phyloP scores from a whole-genome alignment of 2,329 filamentous ascomycete species.

The Elsinoe australis region DNA sequence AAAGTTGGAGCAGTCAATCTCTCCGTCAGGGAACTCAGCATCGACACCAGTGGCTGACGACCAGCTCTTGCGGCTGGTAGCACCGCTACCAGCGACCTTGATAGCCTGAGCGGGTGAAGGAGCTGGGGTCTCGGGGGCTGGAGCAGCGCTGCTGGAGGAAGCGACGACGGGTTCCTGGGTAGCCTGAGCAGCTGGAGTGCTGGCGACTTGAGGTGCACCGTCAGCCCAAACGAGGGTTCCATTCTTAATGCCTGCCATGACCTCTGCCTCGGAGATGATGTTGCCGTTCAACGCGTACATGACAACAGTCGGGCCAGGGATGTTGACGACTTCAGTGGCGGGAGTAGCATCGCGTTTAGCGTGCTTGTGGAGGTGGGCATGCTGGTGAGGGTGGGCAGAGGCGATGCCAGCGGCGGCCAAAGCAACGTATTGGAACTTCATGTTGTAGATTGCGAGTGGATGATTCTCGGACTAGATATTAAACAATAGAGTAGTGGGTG shows the following conservation, averaged over 20 bases:
- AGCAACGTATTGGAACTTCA: constrained; percentile 14
- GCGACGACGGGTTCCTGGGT: no score
- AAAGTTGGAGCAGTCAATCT: constrained; percentile 63
- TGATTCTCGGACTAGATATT: background rate
- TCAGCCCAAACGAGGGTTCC: constrained; percentile 59
- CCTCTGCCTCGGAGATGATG: constrained; percentile 54
- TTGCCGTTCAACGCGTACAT: constrained; percentile 65
- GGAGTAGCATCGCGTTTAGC: constrained; percentile 45
- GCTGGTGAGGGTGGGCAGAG: constrained; percentile 50
- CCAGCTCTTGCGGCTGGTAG: constrained; percentile 20
- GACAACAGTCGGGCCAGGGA: constrained; percentile 55
- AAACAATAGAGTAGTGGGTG: constrained; percentile 10
- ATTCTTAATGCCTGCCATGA: constrained; percentile 61
- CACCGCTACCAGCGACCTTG: constrained; percentile 18
- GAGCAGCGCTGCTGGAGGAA: constrained; percentile 23
- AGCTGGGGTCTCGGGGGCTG: constrained; percentile 24
- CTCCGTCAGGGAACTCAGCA: constrained; percentile 65
- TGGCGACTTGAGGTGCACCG: constrained; percentile 34
- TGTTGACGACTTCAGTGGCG: constrained; percentile 47
- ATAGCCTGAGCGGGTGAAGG: constrained; percentile 25
- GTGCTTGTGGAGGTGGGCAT: constrained; percentile 49
- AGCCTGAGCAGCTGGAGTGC: no score
- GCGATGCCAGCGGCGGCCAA: constrained; percentile 36
- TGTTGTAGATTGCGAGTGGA: background rate
- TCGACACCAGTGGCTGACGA: constrained; percentile 48